Conservation (phyloP, 805 yeast species). For the Candida chilensis region DNA sequence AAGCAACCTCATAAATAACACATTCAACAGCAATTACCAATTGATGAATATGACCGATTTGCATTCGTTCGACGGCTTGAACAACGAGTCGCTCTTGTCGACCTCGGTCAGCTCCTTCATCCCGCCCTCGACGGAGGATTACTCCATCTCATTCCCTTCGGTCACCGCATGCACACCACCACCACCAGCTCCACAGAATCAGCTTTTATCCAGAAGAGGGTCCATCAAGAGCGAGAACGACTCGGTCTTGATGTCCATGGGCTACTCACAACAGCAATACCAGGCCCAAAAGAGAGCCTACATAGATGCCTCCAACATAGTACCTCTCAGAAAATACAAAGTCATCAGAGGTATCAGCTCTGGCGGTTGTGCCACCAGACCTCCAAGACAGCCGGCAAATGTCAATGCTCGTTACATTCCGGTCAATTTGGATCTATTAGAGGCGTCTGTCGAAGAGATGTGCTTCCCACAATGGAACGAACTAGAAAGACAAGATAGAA, state of each 20-base stretch:
- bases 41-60: not conserved
- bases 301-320: constrained; percentile 1
- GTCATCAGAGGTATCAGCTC: constrained; percentile 49
- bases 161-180: not conserved
- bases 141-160: not conserved
- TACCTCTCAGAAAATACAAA: constrained; percentile 16
- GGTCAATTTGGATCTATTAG: constrained; percentile 35
- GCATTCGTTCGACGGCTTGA: not conserved
- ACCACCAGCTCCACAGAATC: constrained; percentile 1
- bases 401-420: constrained; percentile 21
- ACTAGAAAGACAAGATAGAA: constrained; percentile 35
- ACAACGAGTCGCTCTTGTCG: not conserved
- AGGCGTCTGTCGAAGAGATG: constrained; percentile 35
- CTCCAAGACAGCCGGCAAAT: constrained; percentile 32
- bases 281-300: constrained; percentile 1
- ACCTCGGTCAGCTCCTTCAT: not conserved
- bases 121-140: not conserved
- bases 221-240: not conserved
- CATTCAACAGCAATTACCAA: not conserved
- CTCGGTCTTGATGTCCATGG: not conserved
- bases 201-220: constrained; percentile 1
- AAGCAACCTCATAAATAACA: no score
- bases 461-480: constrained; percentile 43
- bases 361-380: constrained; percentile 48
- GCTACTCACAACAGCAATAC: constrained; percentile 1